Conservation (phyloP, 2,329 filamentous ascomycete genomes). For the Tolypocladium paradoxum region DNA sequence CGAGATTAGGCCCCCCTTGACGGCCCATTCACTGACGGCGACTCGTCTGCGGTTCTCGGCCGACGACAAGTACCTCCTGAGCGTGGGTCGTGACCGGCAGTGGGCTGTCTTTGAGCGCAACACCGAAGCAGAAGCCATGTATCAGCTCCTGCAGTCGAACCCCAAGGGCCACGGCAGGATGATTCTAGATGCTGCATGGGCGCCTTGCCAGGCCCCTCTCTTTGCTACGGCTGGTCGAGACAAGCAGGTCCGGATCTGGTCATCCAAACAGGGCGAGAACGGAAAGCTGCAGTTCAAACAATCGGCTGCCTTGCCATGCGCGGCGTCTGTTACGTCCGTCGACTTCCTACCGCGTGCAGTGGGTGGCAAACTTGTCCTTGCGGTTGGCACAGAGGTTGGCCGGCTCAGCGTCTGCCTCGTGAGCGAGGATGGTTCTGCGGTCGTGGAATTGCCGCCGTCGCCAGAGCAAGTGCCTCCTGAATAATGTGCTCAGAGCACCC, state of each 20-base stretch:
- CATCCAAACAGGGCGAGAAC: conserved; percentile 19
- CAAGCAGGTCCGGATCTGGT: conserved; percentile 71
- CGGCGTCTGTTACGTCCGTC: conserved; percentile 58
- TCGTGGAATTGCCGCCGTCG: conserved; percentile 21
- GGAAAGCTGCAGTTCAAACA: conserved; percentile 35
- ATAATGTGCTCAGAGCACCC: too few species aligned
- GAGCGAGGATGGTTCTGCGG: conserved; percentile 26
- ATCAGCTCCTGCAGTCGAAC: conserved; percentile 52
- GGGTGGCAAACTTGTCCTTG: conserved; percentile 30
- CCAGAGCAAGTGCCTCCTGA: conserved; percentile 25
- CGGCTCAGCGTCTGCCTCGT: conserved; percentile 32
- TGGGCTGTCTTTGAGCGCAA: conserved; percentile 70
- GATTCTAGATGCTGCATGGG: conserved; percentile 85
- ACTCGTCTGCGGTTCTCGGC: conserved; percentile 70
- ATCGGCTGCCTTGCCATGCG: conserved; percentile 40
- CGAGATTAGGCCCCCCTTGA: conserved; percentile 71
- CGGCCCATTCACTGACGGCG: conserved; percentile 79
- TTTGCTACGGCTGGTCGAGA: conserved; percentile 90
- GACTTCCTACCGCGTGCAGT: conserved; percentile 43
- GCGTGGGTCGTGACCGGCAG: conserved; percentile 82
- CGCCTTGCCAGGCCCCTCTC: conserved; percentile 39
- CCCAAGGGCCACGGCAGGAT: conserved; percentile 84
- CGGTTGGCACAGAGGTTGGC: conserved; percentile 47
- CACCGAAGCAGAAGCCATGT: conserved; percentile 28
- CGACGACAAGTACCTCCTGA: conserved; percentile 67